Evolutionary conservation across 495 filamentous ascomycete genomes (phyloP), one percentile per base, ranked within the genome.

Genomic region (Penicillium bovifimosum): DNA sequence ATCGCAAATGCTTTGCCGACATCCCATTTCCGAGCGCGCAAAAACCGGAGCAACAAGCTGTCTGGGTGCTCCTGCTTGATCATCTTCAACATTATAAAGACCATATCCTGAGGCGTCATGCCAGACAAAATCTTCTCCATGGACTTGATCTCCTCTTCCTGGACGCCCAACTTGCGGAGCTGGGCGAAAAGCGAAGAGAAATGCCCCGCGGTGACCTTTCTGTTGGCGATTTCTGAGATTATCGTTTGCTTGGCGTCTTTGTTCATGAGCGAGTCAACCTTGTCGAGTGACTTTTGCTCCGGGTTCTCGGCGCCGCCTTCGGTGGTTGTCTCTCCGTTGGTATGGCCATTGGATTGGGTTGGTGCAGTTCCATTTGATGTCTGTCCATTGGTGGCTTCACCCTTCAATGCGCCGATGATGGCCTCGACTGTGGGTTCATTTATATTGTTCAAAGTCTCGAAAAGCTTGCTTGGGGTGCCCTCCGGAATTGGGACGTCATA

Each of bases 11-110:
- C 89, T 58, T 86, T 86, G 32, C 91, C 82, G 10, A 95, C 81
- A 62, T 96, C 86, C 91, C 91, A 96, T 66, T 96, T 96, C 17
- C 90, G 75, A 9, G 90, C 90, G 20, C 91, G 78, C 45, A 96
- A 70, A 62, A 93, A 96, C 16, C 91, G 84, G 27, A 96, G 75
- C 14, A 95, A 72, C n/a, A 95, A 72, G 3, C 77, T 88, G 64
- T 96, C 91, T 0, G 91, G 91, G 59, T 92, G 78, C 24, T 67
- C 64, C 24, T 67, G 64, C 44, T 67, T 67, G 24, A 58, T 43
- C 46, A 63, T 63, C 5, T 59, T 67, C 28, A 67, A 28, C 11
- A 67, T 42, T 9, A 54, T 50, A 26, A 65, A 65, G 28, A 55
- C 55, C 44, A 67, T 60, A 14, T 67, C 59, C 42, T 61, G 52